phyloP scores from a whole-genome alignment of 805 yeast species.

The Sugiyamaella americana region DNA sequence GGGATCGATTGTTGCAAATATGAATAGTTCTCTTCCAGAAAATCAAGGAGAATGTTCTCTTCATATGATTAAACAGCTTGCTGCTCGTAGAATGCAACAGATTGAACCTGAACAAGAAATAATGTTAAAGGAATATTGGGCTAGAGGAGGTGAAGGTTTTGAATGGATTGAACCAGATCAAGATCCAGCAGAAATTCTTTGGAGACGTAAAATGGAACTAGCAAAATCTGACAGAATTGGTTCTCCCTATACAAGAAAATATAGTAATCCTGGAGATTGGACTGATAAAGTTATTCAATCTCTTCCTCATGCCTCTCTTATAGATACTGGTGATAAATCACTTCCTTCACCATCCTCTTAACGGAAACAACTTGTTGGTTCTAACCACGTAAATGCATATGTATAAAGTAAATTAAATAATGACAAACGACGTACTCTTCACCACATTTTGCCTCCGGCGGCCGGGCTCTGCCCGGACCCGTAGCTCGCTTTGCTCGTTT shows the following conservation, averaged over 20 bases:
- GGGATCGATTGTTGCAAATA: slow-evolving; percentile 58
- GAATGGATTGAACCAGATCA: slow-evolving; percentile 89
- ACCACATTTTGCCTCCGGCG: too few relatives aligned
- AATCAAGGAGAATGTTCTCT: slow-evolving; percentile 37
- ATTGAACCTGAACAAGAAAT: slow-evolving; percentile 56
- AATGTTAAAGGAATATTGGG: slow-evolving; percentile 77
- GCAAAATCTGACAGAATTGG: slow-evolving; percentile 18
- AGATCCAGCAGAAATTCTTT: slow-evolving; percentile 65
- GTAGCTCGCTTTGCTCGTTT: too few relatives aligned
- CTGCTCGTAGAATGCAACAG: slow-evolving; percentile 32
- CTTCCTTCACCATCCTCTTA: slow-evolving; percentile 7
- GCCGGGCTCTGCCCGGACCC: too few relatives aligned
- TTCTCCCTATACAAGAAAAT: slow-evolving; percentile 14
- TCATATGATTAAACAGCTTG: slow-evolving; percentile 30
- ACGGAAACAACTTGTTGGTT: too few relatives aligned
- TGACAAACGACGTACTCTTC: too few relatives aligned
- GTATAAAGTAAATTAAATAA: too few relatives aligned
- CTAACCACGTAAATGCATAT: too few relatives aligned
- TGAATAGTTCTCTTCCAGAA: slow-evolving; percentile 46
- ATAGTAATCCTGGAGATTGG: slow-evolving; percentile 21
- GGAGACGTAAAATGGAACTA: slow-evolving; percentile 29
- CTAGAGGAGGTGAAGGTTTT: slow-evolving; percentile 77
- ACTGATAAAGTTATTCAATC: slow-evolving; percentile 22
- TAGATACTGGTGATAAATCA: slow-evolving; percentile 20
- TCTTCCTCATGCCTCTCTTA: slow-evolving; percentile 32